A percentile compares a stretch with the other conserved stretches of the same genome.
These are phyloP conservation scores for Talaromyces sp. DNA, from an alignment of 2,329 filamentous ascomycete species.

Conservation along the genomic window DNA sequence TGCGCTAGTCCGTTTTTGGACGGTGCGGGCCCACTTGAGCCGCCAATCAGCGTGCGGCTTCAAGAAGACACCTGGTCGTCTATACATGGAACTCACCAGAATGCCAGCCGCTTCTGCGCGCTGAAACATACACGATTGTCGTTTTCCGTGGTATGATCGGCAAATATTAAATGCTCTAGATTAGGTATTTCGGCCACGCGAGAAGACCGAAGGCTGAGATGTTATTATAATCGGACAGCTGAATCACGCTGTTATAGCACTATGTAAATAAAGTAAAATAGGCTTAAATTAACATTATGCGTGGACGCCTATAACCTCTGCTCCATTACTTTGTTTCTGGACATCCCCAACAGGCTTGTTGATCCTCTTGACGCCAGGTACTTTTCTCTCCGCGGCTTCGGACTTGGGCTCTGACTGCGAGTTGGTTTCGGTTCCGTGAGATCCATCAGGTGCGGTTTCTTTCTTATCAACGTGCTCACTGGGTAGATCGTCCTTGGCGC, in stretches of 20 bases:
- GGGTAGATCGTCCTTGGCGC: neutral
- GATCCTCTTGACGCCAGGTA: neutral
- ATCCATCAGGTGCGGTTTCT: neutral
- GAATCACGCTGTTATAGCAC: neutral
- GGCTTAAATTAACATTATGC: neutral
- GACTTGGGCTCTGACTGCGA: neutral
- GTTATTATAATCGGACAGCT: neutral
- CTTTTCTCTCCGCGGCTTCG: neutral
- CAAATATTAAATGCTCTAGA: neutral
- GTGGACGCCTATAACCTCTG: neutral
- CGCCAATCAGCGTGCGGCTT: conserved; percentile 7
- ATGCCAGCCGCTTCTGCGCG: neutral
- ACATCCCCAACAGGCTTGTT: neutral
- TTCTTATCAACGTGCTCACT: neutral
- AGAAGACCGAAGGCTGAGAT: neutral
- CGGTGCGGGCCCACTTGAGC: neutral
- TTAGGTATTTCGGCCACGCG: neutral
- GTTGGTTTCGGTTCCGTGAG: neutral
- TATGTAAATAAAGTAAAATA: neutral
- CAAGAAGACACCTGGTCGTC: conserved; percentile 8
- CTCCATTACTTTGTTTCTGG: neutral
- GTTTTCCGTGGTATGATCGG: neutral
- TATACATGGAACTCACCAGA: neutral
- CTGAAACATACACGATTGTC: neutral
- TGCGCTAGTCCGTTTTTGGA: conserved; percentile 9